phyloP scores from a whole-genome alignment of 768 basidiomycete species.

The Amanita thiersii region DNA sequence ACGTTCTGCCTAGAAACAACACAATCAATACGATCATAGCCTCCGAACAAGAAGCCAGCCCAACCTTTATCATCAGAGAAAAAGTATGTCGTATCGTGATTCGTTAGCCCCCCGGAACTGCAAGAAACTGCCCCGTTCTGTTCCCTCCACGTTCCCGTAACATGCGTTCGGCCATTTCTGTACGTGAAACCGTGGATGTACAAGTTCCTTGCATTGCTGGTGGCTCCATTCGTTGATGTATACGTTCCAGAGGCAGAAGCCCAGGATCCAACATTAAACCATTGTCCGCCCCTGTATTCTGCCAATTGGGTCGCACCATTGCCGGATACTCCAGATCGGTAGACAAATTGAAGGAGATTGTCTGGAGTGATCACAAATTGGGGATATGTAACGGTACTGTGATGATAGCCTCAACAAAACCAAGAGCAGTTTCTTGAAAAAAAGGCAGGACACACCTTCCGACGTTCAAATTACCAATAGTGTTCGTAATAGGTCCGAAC shows the following conservation, averaged over 20 bases:
- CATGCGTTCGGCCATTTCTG: slow-evolving; percentile 25
- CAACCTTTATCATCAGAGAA: slow-evolving; percentile 38
- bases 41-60: slow-evolving; percentile 3
- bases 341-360: slow-evolving; percentile 40
- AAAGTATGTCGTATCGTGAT: slow-evolving; percentile 40
- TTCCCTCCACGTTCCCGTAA: slow-evolving; percentile 42
- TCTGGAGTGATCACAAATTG: slow-evolving; percentile 39
- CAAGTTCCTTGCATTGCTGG: slow-evolving; percentile 32
- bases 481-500: slow-evolving; percentile 32
- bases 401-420: neutral
- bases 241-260: slow-evolving; percentile 35
- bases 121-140: slow-evolving; percentile 34
- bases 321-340: slow-evolving; percentile 37
- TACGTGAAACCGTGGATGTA: slow-evolving; percentile 44
- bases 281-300: slow-evolving; percentile 31
- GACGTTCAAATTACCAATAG: slow-evolving; percentile 30
- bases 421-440: neutral
- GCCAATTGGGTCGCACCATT: slow-evolving; percentile 40
- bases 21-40: neutral
- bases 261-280: slow-evolving; percentile 40
- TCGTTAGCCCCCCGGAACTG: slow-evolving; percentile 34
- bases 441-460: slow-evolving; percentile 26
- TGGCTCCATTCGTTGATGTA: slow-evolving; percentile 30
- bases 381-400: slow-evolving; percentile 35
- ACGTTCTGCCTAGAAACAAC: slow-evolving; percentile 27